Base-by-base conservation (phyloP, 768 basidiomycete genomes). In the Cystofilobasidium macerans region DNA sequence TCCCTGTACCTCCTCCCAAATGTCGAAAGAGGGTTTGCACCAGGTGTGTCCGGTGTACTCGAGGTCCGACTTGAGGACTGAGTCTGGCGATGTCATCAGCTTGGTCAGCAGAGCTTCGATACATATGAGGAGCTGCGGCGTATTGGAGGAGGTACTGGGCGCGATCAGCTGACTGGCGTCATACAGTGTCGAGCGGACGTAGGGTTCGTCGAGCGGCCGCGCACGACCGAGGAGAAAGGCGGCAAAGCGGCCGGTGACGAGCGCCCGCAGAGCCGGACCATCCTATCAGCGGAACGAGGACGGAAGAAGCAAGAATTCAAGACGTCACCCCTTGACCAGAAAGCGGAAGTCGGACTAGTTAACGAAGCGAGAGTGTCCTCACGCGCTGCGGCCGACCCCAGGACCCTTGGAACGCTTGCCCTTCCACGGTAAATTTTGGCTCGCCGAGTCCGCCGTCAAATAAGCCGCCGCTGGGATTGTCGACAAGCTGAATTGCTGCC, bases 381-480 rank as follows among this genome's bases (percentile, higher is more conserved):
- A 68, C 67, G 5, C 54, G 42, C 40, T 77, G 76, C 7, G 76
- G 76, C 67, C 76, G 47, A 11, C 76, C 76, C 76, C 76, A 77
- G 42, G 57, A 35, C 0, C 70, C 75, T 6, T 57, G 59, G 63
- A 76, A 77, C 1, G 73, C 69, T 3, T 70, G 62, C 6, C 73
- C 73, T 57, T 76, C 69, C 6, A 73, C 74, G 20, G 74, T 22
- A 43, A 69, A 77, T 65, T 77, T 77, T 0, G 76, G 76, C 65
- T 77, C 76, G 20, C 72, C 76, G 62, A 77, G 57, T 0, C 76
- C 75, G 6, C 74, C 76, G 11, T 68, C 59, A 43, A 59, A 68
- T 12, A 75, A 68, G 22, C 70, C 66, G 9, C 76, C 76, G 1
- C 73, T 74, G 1, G 71, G 75, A 9, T 69, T 76, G 20, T 64